Evolutionary conservation across 163 green algal genomes (phyloP).

Genomic region (Prototheca wickerhamii): DNA sequence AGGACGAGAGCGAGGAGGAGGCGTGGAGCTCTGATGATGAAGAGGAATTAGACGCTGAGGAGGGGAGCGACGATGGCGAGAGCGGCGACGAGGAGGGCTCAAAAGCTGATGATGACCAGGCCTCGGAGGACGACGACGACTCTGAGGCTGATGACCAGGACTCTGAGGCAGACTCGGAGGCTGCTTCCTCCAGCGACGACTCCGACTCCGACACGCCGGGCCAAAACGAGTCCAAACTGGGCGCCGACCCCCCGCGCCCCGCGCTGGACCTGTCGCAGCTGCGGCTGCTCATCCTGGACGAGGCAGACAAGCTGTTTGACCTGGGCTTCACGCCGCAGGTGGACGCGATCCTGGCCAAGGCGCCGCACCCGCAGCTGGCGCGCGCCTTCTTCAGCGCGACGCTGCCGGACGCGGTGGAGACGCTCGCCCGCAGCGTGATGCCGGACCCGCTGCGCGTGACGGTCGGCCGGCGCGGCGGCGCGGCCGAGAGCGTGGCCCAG

Average conservation of each 20-base stretch:
- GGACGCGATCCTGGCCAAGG: conserved; percentile 69
- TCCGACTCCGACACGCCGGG: neutral
- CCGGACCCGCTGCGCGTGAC: conserved; percentile 71
- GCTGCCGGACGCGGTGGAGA: conserved; percentile 79
- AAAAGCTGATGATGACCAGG: neutral
- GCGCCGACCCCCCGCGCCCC: neutral
- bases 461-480: conserved; percentile 66
- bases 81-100: neutral
- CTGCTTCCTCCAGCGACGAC: neutral
- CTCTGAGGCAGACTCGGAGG: neutral
- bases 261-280: conserved; percentile 30
- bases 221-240: neutral
- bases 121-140: neutral
- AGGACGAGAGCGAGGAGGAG: neutral
- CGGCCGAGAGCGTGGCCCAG: conserved; percentile 65
- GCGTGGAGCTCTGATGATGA: neutral
- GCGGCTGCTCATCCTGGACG: conserved; percentile 80
- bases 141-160: neutral
- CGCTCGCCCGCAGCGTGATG: conserved; percentile 74
- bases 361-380: conserved; percentile 38
- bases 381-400: conserved; percentile 82
- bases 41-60: neutral
- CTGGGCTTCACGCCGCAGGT: conserved; percentile 77
- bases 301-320: conserved; percentile 96
- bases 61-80: neutral